Evolutionary conservation across 2,329 filamentous ascomycete species (phyloP).

Genomic region (Seiridium cupressi): DNA sequence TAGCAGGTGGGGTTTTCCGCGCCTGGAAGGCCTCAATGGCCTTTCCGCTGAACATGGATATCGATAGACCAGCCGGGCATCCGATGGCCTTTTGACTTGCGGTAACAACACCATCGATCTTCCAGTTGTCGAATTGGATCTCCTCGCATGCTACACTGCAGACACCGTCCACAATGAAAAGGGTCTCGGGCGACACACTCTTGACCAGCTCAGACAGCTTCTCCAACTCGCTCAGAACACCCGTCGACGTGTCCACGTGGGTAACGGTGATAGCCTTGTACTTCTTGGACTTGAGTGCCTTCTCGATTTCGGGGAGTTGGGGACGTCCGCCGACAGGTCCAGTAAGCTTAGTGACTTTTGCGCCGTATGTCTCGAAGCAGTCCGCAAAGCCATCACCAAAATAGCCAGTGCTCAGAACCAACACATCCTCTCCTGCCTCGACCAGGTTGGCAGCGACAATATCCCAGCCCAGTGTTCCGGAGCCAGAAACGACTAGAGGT

Average conservation of each 20-base stretch:
- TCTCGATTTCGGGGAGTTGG: constrained; percentile 82
- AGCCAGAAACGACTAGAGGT: constrained; percentile 90
- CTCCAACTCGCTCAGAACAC: constrained; percentile 90
- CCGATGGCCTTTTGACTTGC: constrained; percentile 97
- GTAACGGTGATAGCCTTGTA: constrained; percentile 96
- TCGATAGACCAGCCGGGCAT: constrained; percentile 88
- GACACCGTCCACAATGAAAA: constrained; percentile 91
- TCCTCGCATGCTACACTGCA: constrained; percentile 97
- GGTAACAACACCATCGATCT: constrained; percentile 87
- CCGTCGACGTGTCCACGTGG: constrained; percentile 96
- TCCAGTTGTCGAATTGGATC: constrained; percentile 94
- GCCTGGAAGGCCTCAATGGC: constrained; percentile 79
- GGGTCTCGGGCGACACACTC: constrained; percentile 83
- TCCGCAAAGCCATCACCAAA: constrained; percentile 94
- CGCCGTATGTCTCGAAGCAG: constrained; percentile 88
- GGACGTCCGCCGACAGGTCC: constrained; percentile 86
- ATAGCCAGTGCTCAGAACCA: constrained; percentile 95
- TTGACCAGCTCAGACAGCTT: constrained; percentile 79
- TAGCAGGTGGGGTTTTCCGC: constrained; percentile 76
- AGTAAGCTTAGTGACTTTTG: constrained; percentile 84
- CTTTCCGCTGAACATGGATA: constrained; percentile 87
- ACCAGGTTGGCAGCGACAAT: constrained; percentile 90
- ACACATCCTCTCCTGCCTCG: constrained; percentile 83
- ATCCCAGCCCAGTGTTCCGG: constrained; percentile 95
- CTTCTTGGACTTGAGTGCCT: constrained; percentile 82